phyloP scores from a whole-genome alignment of 345 rosid species.

The Citropsis articulata region DNA sequence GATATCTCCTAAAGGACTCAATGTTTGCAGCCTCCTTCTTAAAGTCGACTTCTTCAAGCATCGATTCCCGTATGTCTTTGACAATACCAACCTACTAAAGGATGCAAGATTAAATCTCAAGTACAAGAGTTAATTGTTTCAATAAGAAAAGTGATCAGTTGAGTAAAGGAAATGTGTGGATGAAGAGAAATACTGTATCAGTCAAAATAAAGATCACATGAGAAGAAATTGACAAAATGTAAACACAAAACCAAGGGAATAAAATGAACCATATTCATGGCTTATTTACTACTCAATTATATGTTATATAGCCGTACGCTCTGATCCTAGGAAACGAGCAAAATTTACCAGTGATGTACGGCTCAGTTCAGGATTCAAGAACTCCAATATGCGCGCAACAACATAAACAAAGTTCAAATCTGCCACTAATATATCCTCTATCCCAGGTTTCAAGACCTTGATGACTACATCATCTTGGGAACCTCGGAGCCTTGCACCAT shows the following conservation, averaged over 20 bases:
- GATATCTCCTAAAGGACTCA: constrained; percentile 76
- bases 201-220: background rate
- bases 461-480: constrained; percentile 90
- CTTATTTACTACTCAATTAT: background rate
- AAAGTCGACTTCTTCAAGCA: constrained; percentile 99
- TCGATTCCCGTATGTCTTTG: constrained; percentile 85
- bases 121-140: constrained; percentile 5
- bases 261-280: background rate
- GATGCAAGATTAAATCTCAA: constrained; percentile 19
- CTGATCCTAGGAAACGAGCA: background rate
- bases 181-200: background rate
- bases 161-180: background rate
- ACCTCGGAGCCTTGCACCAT: constrained; percentile 84
- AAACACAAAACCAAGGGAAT: background rate
- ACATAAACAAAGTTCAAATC: constrained; percentile 87
- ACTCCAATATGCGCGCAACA: constrained; percentile 91
- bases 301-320: background rate
- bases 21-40: constrained; percentile 82
- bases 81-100: constrained; percentile 73
- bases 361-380: constrained; percentile 78
- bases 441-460: constrained; percentile 93
- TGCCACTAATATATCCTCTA: constrained; percentile 84
- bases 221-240: background rate
- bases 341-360: constrained; percentile 82
- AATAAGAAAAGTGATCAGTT: background rate